Evolutionary conservation across 176 grass and related monocot species (phyloP), one percentile per base, ranked within the genome.

Genomic region (Oryza meridionalis): DNA sequence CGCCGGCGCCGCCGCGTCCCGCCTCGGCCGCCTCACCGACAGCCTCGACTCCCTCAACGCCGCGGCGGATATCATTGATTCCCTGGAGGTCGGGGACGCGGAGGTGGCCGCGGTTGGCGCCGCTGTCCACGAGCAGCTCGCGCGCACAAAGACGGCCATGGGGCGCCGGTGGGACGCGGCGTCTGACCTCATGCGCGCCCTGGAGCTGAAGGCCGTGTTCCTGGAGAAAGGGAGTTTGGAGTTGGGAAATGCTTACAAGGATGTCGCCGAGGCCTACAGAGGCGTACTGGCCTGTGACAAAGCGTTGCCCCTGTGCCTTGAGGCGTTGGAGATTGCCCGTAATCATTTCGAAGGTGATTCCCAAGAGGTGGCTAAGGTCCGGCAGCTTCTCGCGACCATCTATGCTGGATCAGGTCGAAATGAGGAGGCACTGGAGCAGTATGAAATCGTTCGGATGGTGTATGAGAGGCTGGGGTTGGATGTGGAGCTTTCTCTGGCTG

Each of bases 31-130:
- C 46, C 81, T 86, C 59, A 19, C 33, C n/a, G 93, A 95, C 19
- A 86, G 87, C 83, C 63, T 98, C 77, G 91, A 90, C 26, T 88
- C 91, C 40, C 85, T 98, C n/a, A 58, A 74, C 33, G 86, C 89
- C 59, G 93, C 93, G 12, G 86, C 76, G 38, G 89, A 95, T 43
- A 84, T 94, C 69, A 55, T 90, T 5, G 83, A 42, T 14, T 51
- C 63, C 78, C 42, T 95, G 51, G 68, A 50, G 21, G 12, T 33
- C 31, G 11, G 17, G 11, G 67, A 65, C 32, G 47, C 21, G 9
- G 85, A 98, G 77, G 82, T 85, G 70, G 73, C 75, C 16, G 72
- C 50, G 2, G 84, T 90, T 27, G 62, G 46, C 27, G 75, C 87
- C 42, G 89, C 78, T 13, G 89, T 92, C 66, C 79, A 87, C 78